phyloP scores from a whole-genome alignment of 352 stramenopile species.

The Saprolegnia parasitica region DNA sequence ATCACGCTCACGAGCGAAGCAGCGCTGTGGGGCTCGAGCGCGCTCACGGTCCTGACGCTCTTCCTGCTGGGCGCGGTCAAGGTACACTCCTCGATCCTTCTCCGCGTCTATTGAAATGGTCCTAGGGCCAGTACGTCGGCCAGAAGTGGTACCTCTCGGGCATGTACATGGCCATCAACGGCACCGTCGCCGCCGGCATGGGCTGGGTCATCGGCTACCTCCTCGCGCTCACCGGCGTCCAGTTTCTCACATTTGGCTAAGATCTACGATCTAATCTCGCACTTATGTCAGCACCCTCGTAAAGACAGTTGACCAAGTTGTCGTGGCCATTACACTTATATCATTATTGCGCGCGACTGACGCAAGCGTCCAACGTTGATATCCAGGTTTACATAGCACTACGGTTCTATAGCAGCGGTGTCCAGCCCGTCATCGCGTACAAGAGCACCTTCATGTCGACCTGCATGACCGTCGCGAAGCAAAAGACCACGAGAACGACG shows the following conservation, averaged over 20 bases:
- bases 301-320: too few species aligned
- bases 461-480: conserved; percentile 36
- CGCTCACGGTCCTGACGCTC: conserved; percentile 91
- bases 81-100: too few species aligned
- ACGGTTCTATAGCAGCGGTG: conserved; percentile 36
- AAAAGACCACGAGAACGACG: conserved; percentile 24
- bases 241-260: background rate
- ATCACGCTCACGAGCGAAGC: conserved; percentile 53
- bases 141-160: conserved; percentile 69
- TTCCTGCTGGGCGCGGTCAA: conserved; percentile 94
- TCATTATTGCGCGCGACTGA: too few species aligned
- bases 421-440: conserved; percentile 57
- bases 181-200: conserved; percentile 58
- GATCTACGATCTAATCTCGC: too few species aligned
- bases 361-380: too few species aligned
- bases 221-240: conserved; percentile 32
- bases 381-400: background rate
- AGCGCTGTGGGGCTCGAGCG: conserved; percentile 90
- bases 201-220: conserved; percentile 81
- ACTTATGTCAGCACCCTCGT: too few species aligned
- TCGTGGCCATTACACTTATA: too few species aligned
- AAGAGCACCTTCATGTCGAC: conserved; percentile 56
- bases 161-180: conserved; percentile 73
- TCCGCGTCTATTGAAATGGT: too few species aligned
- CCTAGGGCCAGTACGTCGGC: conserved; percentile 74